phyloP scores from a whole-genome alignment of 176 grass and related monocot genomes.

The Paspalum notatum region DNA sequence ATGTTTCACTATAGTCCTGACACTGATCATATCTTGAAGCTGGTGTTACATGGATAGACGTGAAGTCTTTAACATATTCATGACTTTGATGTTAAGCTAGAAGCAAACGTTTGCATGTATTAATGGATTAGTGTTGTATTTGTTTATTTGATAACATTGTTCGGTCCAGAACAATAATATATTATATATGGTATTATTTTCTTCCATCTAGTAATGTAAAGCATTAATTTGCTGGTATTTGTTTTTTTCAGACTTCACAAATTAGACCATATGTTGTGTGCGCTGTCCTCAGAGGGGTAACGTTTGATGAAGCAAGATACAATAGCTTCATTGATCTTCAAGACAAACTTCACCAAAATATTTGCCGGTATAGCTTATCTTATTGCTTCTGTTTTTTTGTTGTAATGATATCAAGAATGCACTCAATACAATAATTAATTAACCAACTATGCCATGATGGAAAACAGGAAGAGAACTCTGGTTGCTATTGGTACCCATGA shows the following conservation, averaged over 20 bases:
- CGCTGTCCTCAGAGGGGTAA: constrained; percentile 85
- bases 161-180: not conserved
- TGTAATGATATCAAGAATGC: constrained; percentile 21
- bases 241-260: constrained; percentile 67
- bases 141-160: not conserved
- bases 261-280: constrained; percentile 90
- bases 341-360: constrained; percentile 99
- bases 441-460: constrained; percentile 14
- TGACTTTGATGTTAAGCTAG: not conserved
- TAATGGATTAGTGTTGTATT: constrained; percentile 2
- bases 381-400: not conserved
- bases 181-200: not conserved
- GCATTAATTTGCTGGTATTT: constrained; percentile 9
- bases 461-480: constrained; percentile 82
- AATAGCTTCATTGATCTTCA: constrained; percentile 99
- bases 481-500: constrained; percentile 98
- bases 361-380: constrained; percentile 74
- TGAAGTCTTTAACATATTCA: not conserved
- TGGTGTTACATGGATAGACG: not conserved
- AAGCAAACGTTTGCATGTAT: not conserved
- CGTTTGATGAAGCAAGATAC: constrained; percentile 90
- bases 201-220: not conserved
- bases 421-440: constrained; percentile 26
- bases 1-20: not conserved
- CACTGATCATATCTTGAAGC: not conserved